phyloP scores from a whole-genome alignment of 805 yeast genomes.

The Starmerella sp. region DNA sequence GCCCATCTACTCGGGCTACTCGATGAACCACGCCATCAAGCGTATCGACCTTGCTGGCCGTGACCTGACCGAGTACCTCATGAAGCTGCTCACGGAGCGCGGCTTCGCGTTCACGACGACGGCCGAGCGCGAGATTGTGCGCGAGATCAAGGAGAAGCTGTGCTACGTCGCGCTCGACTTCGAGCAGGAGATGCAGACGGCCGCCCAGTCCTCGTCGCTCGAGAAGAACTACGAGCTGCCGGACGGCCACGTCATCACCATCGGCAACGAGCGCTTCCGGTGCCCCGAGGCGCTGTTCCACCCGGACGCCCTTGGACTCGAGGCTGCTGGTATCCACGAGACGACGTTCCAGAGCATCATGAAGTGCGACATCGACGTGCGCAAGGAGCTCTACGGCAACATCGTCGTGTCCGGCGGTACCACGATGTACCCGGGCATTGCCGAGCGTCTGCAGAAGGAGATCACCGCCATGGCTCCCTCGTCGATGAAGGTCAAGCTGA shows the following conservation, averaged over 20 bases:
- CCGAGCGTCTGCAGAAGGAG: conserved; percentile 99
- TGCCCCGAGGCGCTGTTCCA: conserved; percentile 99
- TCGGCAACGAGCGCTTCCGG: conserved; percentile 99
- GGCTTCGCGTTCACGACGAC: conserved; percentile 98
- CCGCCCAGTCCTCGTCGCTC: conserved; percentile 93
- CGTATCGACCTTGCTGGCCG: conserved; percentile 99
- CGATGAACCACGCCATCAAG: conserved; percentile 96
- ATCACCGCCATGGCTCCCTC: conserved; percentile 99
- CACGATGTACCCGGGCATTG: conserved; percentile 99
- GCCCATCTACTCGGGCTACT: conserved; percentile 99
- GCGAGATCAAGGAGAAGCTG: conserved; percentile 94
- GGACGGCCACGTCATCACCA: conserved; percentile 98
- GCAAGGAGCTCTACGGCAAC: conserved; percentile 98
- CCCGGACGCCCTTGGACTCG: conserved; percentile 81
- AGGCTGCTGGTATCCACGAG: conserved; percentile 99
- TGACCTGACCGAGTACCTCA: conserved; percentile 97
- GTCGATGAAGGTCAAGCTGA: conserved; percentile 98
- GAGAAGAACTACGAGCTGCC: conserved; percentile 99
- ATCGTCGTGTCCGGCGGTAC: conserved; percentile 99
- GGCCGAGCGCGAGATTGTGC: conserved; percentile 95
- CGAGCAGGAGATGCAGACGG: conserved; percentile 99
- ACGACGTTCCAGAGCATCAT: conserved; percentile 89
- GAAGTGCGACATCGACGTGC: conserved; percentile 98
- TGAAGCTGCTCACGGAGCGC: conserved; percentile 97
- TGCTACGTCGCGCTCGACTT: conserved; percentile 98